A percentile compares a stretch with the other conserved stretches of the same genome.
These are phyloP conservation scores for Dillenia suffruticosa DNA, from an alignment of 164 flowering plant genomes.

Conservation along the genomic window DNA sequence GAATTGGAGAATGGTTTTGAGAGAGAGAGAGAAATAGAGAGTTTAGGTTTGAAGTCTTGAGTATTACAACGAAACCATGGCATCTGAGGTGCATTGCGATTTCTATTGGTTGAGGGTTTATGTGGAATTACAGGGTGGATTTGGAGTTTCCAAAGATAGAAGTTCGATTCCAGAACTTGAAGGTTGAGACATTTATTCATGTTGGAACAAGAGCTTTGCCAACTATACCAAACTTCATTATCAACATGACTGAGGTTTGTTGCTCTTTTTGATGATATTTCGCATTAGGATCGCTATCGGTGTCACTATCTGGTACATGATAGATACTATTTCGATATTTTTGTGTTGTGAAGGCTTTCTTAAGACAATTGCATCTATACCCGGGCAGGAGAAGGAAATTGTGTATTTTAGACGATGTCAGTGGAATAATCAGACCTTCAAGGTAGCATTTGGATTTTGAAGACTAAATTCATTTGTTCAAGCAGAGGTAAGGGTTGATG, in stretches of 20 bases:
- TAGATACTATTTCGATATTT: neutral
- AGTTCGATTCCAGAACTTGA: conserved; percentile 73
- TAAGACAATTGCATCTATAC: conserved; percentile 58
- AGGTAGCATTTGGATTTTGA: conserved; percentile 37
- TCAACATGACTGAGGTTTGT: conserved; percentile 81
- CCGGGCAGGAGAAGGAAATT: conserved; percentile 51
- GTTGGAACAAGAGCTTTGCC: conserved; percentile 93
- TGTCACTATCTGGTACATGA: neutral
- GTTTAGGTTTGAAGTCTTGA: no score
- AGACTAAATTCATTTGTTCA: neutral
- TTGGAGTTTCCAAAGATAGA: conserved; percentile 87
- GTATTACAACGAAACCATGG: no score
- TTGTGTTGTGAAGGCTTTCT: conserved; percentile 46
- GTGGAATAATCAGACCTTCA: conserved; percentile 86
- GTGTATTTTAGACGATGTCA: conserved; percentile 62
- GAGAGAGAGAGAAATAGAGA: no score
- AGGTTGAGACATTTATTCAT: conserved; percentile 70
- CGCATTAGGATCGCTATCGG: neutral
- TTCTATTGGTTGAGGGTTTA: neutral
- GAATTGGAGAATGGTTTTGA: no score
- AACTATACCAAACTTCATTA: conserved; percentile 83
- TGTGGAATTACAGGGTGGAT: conserved; percentile 55
- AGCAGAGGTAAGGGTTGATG: conserved; percentile 5
- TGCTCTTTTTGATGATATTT: neutral
- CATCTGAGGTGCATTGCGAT: no score